Evolutionary conservation across 169 alveolate genomes (phyloP).

Genomic region (Neospora caninum): DNA sequence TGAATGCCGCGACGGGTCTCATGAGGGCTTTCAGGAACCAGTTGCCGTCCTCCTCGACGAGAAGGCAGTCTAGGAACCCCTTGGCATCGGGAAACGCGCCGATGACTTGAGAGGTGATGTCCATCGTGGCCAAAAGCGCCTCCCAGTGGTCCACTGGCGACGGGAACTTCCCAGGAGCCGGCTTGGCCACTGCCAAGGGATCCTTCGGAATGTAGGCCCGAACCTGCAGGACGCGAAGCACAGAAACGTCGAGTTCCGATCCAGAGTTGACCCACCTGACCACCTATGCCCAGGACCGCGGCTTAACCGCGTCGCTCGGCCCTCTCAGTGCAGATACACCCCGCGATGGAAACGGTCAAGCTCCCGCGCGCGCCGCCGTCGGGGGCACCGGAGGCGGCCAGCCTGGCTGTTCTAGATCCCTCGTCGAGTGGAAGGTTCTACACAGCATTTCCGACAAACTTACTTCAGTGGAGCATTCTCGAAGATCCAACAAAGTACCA

Average conservation of each 20-base stretch:
- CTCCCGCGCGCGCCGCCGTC: no score
- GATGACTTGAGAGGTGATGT: background rate
- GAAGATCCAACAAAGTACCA: constrained; percentile 48
- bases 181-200: background rate
- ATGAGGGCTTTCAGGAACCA: constrained; percentile 63
- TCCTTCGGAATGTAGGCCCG: background rate
- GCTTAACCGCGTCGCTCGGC: no score
- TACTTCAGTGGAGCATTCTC: constrained; percentile 51
- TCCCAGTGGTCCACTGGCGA: constrained; percentile 2
- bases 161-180: background rate
- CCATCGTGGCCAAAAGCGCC: background rate
- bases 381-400: no score
- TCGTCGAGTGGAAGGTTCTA: no score
- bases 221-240: background rate
- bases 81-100: background rate
- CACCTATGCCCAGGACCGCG: no score
- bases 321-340: no score
- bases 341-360: no score
- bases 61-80: constrained; percentile 60
- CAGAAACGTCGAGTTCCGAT: no score
- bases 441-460: background rate
- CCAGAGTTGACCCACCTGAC: no score
- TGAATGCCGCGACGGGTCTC: constrained; percentile 64
- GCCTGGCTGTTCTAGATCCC: no score
- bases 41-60: constrained; percentile 55